Evolutionary conservation across 768 basidiomycete species (phyloP).

Genomic region (Tylopilus intermedius): DNA sequence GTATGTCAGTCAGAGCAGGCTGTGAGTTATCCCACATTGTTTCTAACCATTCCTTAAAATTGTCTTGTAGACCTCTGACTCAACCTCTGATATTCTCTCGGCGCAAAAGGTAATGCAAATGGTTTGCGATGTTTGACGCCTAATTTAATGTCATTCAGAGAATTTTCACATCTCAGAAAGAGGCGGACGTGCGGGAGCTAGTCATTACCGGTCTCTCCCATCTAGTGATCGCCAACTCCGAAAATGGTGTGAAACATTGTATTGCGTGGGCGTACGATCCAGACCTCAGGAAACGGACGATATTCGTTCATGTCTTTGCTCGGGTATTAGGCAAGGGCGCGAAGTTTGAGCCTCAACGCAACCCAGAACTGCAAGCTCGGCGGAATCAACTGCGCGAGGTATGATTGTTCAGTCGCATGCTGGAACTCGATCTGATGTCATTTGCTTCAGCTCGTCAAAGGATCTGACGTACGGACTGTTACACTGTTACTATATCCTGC

Average conservation of each 20-base stretch:
- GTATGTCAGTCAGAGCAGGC: slow-evolving; percentile 42
- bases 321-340: slow-evolving; percentile 77
- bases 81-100: slow-evolving; percentile 45
- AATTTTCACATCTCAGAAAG: slow-evolving; percentile 43
- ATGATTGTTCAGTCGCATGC: slow-evolving; percentile 17
- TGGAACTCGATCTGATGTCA: slow-evolving; percentile 3
- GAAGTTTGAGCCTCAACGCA: slow-evolving; percentile 63
- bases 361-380: slow-evolving; percentile 41
- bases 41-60: slow-evolving; percentile 1
- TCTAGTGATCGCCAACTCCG: slow-evolving; percentile 77
- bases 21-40: slow-evolving; percentile 29
- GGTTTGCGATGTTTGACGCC: background rate
- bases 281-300: slow-evolving; percentile 63
- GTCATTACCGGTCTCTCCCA: slow-evolving; percentile 79
- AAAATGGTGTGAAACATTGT: slow-evolving; percentile 86
- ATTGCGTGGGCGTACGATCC: slow-evolving; percentile 71
- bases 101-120: slow-evolving; percentile 38
- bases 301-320: slow-evolving; percentile 82
- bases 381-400: slow-evolving; percentile 59
- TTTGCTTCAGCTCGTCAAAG: slow-evolving; percentile 59
- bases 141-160: slow-evolving; percentile 31
- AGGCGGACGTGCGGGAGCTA: slow-evolving; percentile 64
- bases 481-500: background rate
- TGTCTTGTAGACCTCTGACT: slow-evolving; percentile 40
- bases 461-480: slow-evolving; percentile 54